Base-by-base conservation (phyloP, 768 basidiomycete species). In the Phlebiopsis flavidoalba region DNA sequence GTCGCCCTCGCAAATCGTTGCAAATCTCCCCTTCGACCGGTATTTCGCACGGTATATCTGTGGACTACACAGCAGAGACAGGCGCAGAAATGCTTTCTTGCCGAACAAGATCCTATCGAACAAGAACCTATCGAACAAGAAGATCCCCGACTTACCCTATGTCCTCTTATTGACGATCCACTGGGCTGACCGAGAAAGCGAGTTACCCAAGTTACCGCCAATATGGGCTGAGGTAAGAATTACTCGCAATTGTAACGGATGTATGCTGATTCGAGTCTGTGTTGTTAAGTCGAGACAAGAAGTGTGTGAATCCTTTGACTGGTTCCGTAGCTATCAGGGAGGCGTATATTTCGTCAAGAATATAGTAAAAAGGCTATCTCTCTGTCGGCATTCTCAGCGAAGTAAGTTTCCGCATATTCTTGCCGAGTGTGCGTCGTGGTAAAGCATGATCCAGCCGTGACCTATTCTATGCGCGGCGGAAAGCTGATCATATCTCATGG, bases 401-500 rank as follows among this genome's bases (percentile, higher is more conserved):
- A 75, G 91, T 90, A 60, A 59, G 76, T 21, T 43, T 56, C 3
- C 26, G 26, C 26, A 31, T 35, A 17, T 17, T 47, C 46, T 47
- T 21, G 17, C 8, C 50, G 57, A 10, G 14, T 36, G 14, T 36
- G 26, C 26, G 26, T 31, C 31, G 45, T n/a, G 21, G 2, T 24
- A 26, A 36, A 21, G 26, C 26, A 31, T 31, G 26, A 6, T 56
- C 11, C 61, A 93, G 91, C 51, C 87, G 88, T 10, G 91, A 94
- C 66, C 66, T 76, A 15, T 93, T 88, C 65, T 74, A 79, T 50
- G n/a, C 80, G 86, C 46, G 77, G 71, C 15, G 91, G 92, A 15
- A 83, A 76, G 63, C 67, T 91, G 5, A 91, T 94, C 48, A 83
- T 94, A 53, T 94, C 91, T 8, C 91, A 94, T 70, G 92, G 90